These are phyloP conservation scores for Boletus sensibilis DNA, from an alignment of 768 basidiomycete species.

Conservation along the genomic window DNA sequence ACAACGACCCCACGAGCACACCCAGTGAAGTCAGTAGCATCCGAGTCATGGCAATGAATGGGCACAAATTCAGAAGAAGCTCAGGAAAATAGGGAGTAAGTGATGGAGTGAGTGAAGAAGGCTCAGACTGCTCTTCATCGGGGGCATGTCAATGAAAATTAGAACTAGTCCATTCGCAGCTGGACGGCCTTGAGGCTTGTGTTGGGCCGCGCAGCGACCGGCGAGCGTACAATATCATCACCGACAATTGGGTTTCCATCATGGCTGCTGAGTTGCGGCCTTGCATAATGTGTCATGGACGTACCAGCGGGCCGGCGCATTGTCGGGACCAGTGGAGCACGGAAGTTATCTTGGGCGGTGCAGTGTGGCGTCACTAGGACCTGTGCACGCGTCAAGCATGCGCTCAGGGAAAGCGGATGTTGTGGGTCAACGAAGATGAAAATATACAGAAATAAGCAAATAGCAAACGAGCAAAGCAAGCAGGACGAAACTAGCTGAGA, in stretches of 20 bases:
- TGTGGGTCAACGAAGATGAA: slow-evolving; percentile 11
- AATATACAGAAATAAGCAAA: slow-evolving; percentile 19
- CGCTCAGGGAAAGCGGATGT: slow-evolving; percentile 11
- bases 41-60: background rate
- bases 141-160: background rate
- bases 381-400: slow-evolving; percentile 24
- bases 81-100: slow-evolving; percentile 1
- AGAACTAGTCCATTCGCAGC: slow-evolving; percentile 2
- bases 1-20: slow-evolving; percentile 8
- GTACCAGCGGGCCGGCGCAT: background rate
- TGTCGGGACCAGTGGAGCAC: background rate
- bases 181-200: slow-evolving; percentile 12
- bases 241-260: background rate
- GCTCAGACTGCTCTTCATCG: slow-evolving; percentile 13
- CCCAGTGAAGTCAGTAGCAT: slow-evolving; percentile 6
- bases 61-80: slow-evolving; percentile 2
- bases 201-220: background rate
- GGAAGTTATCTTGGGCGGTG: slow-evolving; percentile 15
- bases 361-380: slow-evolving; percentile 12
- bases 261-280: background rate
- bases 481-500: slow-evolving; percentile 16
- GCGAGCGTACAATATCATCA: slow-evolving; percentile 4
- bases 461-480: slow-evolving; percentile 22
- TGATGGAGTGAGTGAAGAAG: slow-evolving; percentile 5
- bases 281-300: background rate